Evolutionary conservation across 768 basidiomycete species (phyloP), one percentile per base, ranked within the genome.

Genomic region (Pleurotus tuber-regium): DNA sequence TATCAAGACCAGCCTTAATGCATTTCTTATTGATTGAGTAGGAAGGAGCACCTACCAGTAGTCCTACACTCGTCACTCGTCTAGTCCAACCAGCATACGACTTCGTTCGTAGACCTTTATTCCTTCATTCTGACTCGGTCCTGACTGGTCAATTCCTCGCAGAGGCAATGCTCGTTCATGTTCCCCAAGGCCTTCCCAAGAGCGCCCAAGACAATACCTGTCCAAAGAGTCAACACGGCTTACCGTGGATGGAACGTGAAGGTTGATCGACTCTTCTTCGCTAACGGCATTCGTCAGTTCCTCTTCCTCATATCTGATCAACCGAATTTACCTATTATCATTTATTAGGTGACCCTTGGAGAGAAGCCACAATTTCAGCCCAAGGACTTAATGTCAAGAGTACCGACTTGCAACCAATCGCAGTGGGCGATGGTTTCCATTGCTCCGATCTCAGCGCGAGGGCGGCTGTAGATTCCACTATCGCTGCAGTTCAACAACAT

Each of bases 111-210:
- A 5, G 18, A 10, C 16, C n/a, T n/a, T 10, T 16, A 29, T 53
- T 54, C 39, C 1, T 24, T 14, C 31, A 31, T 48, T n/a, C 23
- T 39, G 12, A 38, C 18, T 9, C 21, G 3, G 25, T 35, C 33
- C 12, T 47, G 16, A 4, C 9, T 16, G 39, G 25, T 39, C 50
- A 44, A 25, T 6, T 10, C 30, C 33, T 44, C 9, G 11, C 57
- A 86, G 83, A 75, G 87, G n/a, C 83, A 82, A 78, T 88, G 86
- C 64, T 77, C 78, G 51, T 70, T 77, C 53, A 80, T 81, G 79
- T 88, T 87, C 70, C 78, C 84, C 1, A 70, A 72, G 3, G 78
- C 76, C 8, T 88, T 84, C 71, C 78, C 84, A 1, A 70, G 70
- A 3, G 78, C 76, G 8, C 88, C 84, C 71, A 65, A 72, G 3